A percentile compares a stretch with the other conserved stretches of the same genome.
Conservation (phyloP, 441 rosid genomes). For the Euphorbia corollata region DNA sequence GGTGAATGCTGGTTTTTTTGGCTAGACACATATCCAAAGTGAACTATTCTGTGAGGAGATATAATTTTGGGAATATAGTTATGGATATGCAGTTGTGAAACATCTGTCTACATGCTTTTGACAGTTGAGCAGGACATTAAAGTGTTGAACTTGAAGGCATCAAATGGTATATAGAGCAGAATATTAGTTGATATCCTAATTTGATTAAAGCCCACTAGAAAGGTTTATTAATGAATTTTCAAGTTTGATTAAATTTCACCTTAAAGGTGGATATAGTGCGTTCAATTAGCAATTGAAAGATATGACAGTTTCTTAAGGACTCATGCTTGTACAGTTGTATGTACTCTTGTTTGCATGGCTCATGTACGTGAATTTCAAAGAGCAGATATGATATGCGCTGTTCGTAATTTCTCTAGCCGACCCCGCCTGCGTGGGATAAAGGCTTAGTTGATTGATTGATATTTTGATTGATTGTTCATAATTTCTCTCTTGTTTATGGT, state of each 20-base stretch:
- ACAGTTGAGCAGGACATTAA: neutral
- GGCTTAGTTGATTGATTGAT: no score
- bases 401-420: neutral
- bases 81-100: neutral
- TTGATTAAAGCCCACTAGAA: neutral
- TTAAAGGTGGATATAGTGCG: slow-evolving; percentile 1
- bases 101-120: neutral
- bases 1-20: neutral
- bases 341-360: neutral
- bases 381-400: neutral
- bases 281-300: neutral
- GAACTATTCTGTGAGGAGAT: neutral
- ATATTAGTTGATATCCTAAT: neutral
- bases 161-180: neutral
- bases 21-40: neutral
- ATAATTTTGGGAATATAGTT: neutral
- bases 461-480: no score
- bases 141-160: neutral
- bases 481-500: neutral
- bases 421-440: no score
- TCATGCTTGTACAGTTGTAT: neutral
- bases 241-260: neutral
- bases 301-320: neutral
- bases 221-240: neutral
- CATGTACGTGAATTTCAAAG: neutral